Conservation (phyloP, 768 basidiomycete species). For the Terana coerulea region DNA sequence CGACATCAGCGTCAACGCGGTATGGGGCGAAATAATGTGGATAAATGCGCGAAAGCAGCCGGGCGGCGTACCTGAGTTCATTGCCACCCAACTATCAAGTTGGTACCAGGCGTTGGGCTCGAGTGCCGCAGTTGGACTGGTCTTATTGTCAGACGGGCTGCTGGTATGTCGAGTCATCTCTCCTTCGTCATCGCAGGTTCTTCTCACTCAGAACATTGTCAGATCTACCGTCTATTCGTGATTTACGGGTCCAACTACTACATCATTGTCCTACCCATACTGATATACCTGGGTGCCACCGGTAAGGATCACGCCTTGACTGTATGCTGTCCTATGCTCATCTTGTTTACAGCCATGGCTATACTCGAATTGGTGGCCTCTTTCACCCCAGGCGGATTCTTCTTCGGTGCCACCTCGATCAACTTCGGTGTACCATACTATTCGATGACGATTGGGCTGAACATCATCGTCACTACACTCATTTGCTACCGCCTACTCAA, state of each 20-base stretch:
- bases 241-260: conserved; percentile 21
- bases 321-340: not conserved
- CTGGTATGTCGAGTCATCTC: conserved; percentile 20
- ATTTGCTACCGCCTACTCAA: conserved; percentile 36
- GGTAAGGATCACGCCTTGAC: conserved; percentile 11
- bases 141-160: conserved; percentile 24
- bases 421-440: conserved; percentile 40
- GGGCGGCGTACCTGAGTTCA: conserved; percentile 24
- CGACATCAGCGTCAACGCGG: conserved; percentile 22
- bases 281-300: conserved; percentile 21
- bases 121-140: conserved; percentile 19
- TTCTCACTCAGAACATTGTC: not conserved
- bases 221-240: conserved; percentile 25
- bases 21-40: conserved; percentile 28
- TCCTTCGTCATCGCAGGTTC: too few species aligned
- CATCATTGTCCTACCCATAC: conserved; percentile 20
- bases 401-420: conserved; percentile 35
- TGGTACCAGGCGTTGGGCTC: conserved; percentile 26
- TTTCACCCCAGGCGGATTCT: conserved; percentile 36
- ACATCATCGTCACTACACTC: conserved; percentile 37
- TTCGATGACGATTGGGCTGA: conserved; percentile 37
- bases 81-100: conserved; percentile 13
- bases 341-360: conserved; percentile 30
- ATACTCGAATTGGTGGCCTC: conserved; percentile 37
- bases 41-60: conserved; percentile 21